Evolutionary conservation across 352 stramenopile genomes (phyloP).

Genomic region (Thalassiosira exigua): DNA sequence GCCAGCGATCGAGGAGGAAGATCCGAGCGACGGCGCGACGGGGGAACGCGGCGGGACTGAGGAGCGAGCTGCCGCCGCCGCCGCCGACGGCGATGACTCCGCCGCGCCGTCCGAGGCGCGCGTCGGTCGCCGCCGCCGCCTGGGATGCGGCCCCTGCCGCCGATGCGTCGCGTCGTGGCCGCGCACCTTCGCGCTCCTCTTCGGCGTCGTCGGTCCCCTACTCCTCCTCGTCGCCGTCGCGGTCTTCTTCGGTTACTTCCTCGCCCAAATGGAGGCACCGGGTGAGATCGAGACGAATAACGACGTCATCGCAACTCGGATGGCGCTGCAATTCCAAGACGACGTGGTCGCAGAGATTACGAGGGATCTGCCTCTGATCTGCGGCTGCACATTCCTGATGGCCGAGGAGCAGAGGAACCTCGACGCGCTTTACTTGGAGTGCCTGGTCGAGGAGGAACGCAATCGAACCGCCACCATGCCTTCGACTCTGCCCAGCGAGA

Average conservation of each 20-base stretch:
- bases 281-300: constrained; percentile 48
- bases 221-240: constrained; percentile 45
- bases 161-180: constrained; percentile 15
- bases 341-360: not conserved
- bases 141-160: not conserved
- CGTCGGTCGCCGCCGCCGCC: too few relatives aligned
- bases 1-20: too few relatives aligned
- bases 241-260: constrained; percentile 39
- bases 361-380: not conserved
- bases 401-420: not conserved
- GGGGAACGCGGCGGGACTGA: too few relatives aligned
- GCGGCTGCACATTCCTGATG: not conserved
- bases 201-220: constrained; percentile 52
- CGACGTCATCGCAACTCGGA: constrained; percentile 20
- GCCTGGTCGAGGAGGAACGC: not conserved
- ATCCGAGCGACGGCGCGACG: too few relatives aligned
- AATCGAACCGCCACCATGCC: too few relatives aligned
- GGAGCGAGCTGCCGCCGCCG: too few relatives aligned
- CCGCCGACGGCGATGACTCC: too few relatives aligned
- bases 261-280: constrained; percentile 44
- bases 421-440: not conserved
- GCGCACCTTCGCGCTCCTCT: constrained; percentile 34
- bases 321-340: not conserved
- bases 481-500: too few relatives aligned
- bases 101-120: too few relatives aligned